These are phyloP conservation scores for Didymella segeticola DNA, from an alignment of 2,329 filamentous ascomycete genomes.

Conservation along the genomic window DNA sequence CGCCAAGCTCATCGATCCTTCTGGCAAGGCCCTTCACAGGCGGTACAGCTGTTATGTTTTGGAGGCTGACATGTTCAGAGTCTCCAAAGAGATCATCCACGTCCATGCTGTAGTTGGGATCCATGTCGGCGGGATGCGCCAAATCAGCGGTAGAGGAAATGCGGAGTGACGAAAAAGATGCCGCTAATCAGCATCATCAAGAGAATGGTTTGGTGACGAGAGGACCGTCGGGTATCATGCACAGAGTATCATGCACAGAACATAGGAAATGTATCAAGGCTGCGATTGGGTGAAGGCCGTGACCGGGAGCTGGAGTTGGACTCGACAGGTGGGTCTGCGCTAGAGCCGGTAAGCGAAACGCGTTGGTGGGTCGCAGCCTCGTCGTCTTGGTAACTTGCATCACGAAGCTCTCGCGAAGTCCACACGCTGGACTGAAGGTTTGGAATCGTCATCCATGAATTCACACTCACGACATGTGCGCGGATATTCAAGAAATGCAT, in stretches of 20 bases:
- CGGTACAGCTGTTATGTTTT: conserved; percentile 61
- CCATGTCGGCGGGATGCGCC: conserved; percentile 59
- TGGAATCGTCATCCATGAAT: background rate
- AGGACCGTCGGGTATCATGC: conserved; percentile 32
- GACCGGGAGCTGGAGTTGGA: conserved; percentile 21
- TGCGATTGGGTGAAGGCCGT: conserved; percentile 14
- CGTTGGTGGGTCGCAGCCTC: conserved; percentile 14
- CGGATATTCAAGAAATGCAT: background rate
- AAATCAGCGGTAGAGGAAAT: background rate
- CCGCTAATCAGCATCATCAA: background rate
- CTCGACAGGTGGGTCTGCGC: conserved; percentile 20
- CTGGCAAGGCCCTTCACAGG: conserved; percentile 72
- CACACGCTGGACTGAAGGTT: conserved; percentile 10
- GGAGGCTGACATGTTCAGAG: conserved; percentile 64
- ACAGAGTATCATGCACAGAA: conserved; percentile 15
- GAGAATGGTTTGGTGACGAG: conserved; percentile 7
- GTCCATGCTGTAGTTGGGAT: conserved; percentile 50
- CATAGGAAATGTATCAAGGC: conserved; percentile 14
- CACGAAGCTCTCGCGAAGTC: conserved; percentile 18
- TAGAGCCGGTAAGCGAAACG: conserved; percentile 17
- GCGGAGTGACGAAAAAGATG: background rate
- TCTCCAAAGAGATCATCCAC: conserved; percentile 58
- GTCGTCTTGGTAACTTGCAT: conserved; percentile 15
- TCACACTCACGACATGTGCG: background rate
- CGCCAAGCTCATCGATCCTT: conserved; percentile 77